Evolutionary conservation across 2,329 filamentous ascomycete species (phyloP).

Genomic region (Colletotrichum limetticola): DNA sequence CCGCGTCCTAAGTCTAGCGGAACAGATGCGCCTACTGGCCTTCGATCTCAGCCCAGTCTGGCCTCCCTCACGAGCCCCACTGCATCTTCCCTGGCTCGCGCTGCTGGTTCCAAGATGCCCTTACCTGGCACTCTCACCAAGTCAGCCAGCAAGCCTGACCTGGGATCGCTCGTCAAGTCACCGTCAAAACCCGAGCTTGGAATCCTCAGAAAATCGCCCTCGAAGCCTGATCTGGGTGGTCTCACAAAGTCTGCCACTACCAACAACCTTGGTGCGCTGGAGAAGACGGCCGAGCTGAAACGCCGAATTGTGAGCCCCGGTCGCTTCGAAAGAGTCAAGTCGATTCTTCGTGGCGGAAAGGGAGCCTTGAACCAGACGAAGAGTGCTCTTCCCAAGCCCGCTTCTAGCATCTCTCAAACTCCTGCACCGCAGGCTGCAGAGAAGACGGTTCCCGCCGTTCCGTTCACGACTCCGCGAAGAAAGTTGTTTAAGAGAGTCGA

Average conservation of each 20-base stretch:
- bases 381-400: constrained; percentile 60
- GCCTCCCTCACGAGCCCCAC: constrained; percentile 80
- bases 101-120: constrained; percentile 64
- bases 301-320: constrained; percentile 58
- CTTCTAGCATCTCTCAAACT: constrained; percentile 54
- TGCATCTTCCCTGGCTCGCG: constrained; percentile 76
- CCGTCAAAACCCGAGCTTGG: constrained; percentile 59
- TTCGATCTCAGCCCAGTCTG: constrained; percentile 60
- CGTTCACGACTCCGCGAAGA: constrained; percentile 74
- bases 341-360: constrained; percentile 61
- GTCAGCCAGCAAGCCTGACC: constrained; percentile 35
- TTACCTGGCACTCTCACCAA: constrained; percentile 56
- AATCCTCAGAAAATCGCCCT: constrained; percentile 59
- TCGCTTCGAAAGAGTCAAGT: constrained; percentile 67
- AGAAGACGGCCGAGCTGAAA: constrained; percentile 47
- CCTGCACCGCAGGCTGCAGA: constrained; percentile 57
- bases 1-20: constrained; percentile 59
- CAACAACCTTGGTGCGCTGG: constrained; percentile 51
- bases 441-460: constrained; percentile 62
- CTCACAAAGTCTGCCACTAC: constrained; percentile 60
- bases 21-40: constrained; percentile 46
- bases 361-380: constrained; percentile 50
- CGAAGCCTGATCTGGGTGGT: constrained; percentile 56
- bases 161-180: constrained; percentile 50
- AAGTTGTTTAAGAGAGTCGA: constrained; percentile 79